Percentiles rank a stretch among this genome's conserved stretches.
Conservation (phyloP, 176 grass and related monocot species). For the Themeda triandra region DNA sequence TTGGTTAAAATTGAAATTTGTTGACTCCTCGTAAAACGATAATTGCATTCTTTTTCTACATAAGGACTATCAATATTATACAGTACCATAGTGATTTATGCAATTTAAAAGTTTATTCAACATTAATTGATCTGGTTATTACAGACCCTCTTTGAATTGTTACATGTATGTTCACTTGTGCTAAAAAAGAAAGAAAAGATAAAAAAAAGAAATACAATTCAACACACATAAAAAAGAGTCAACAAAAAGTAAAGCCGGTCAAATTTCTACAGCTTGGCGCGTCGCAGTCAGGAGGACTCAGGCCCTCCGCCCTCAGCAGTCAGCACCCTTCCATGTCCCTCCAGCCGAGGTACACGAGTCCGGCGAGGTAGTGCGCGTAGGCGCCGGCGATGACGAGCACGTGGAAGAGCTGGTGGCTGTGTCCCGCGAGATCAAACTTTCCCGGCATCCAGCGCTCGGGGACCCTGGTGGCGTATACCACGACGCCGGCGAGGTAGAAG, state of each 20-base stretch:
- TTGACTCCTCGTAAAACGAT: too few relatives aligned
- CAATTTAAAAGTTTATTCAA: too few relatives aligned
- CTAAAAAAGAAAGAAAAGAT: too few relatives aligned
- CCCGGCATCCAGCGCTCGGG: constrained; percentile 80
- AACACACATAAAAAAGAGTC: neutral
- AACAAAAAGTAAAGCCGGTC: neutral
- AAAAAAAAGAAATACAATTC: constrained; percentile 1
- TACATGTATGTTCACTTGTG: too few relatives aligned
- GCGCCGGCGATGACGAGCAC: constrained; percentile 71
- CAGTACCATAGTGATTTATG: too few relatives aligned
- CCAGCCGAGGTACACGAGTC: constrained; percentile 67
- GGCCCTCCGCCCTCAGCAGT: neutral
- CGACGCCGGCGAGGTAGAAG: constrained; percentile 53
- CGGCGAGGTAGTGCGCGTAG: constrained; percentile 67
- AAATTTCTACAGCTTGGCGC: constrained; percentile 20
- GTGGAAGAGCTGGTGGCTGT: constrained; percentile 85
- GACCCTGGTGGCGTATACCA: constrained; percentile 65
- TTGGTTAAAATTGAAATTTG: too few relatives aligned
- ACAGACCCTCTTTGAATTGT: too few relatives aligned
- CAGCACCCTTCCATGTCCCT: constrained; percentile 66
- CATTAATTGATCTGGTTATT: too few relatives aligned
- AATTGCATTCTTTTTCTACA: too few relatives aligned
- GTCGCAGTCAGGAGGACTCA: too few relatives aligned
- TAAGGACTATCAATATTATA: too few relatives aligned
- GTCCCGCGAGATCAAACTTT: constrained; percentile 61